A percentile compares a stretch with the other conserved stretches of the same genome.
phyloP scores from a whole-genome alignment of 257 asterid genomes.

The Forsythia suspensa region DNA sequence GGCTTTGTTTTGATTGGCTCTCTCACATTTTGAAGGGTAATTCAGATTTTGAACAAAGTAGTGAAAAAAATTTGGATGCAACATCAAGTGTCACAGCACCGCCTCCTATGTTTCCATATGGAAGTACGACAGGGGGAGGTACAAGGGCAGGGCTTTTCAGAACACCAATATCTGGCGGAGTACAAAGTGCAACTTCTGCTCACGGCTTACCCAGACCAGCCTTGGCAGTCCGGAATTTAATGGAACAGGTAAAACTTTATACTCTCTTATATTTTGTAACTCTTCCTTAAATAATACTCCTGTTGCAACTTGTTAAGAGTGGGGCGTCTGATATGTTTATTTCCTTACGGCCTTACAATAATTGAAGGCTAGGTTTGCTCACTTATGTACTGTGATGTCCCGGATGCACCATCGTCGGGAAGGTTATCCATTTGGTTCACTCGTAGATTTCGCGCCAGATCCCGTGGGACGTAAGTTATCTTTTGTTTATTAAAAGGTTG shows the following conservation, averaged over 20 bases:
- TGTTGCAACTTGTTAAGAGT: conserved; percentile 6
- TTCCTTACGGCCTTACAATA: conserved; percentile 15
- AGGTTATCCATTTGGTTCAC: conserved; percentile 98
- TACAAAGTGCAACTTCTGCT: conserved; percentile 97
- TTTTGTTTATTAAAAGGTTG: neutral
- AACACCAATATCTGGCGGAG: conserved; percentile 98
- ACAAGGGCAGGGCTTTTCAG: conserved; percentile 95
- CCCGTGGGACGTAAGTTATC: conserved; percentile 68
- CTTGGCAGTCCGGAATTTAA: conserved; percentile 90
- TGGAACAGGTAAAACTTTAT: conserved; percentile 77
- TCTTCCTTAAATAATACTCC: neutral
- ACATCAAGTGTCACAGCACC: conserved; percentile 36
- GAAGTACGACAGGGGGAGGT: conserved; percentile 63
- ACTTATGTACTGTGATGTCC: conserved; percentile 91
- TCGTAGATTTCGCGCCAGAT: conserved; percentile 95
- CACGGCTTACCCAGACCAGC: conserved; percentile 96
- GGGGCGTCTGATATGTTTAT: conserved; percentile 21
- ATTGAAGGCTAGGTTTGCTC: conserved; percentile 95
- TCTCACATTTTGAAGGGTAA: conserved; percentile 74
- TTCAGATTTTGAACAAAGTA: conserved; percentile 41
- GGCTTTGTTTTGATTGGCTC: conserved; percentile 31
- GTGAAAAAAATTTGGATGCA: conserved; percentile 25
- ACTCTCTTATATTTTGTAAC: neutral
- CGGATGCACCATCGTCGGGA: conserved; percentile 94
- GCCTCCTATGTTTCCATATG: conserved; percentile 46